phyloP scores from a whole-genome alignment of 768 basidiomycete species.

The Punctularia strigosozonata region DNA sequence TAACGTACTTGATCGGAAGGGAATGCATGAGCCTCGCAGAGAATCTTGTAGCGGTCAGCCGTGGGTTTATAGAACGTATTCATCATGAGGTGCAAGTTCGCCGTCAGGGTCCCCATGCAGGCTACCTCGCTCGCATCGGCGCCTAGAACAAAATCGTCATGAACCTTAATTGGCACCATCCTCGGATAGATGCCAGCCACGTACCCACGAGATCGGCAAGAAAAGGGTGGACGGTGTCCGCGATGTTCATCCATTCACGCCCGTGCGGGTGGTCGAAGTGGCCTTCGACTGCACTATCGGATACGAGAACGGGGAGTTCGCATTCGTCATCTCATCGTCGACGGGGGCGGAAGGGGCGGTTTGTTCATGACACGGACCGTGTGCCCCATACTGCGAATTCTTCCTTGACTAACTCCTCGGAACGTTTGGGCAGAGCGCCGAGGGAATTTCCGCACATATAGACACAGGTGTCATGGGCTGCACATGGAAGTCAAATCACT shows the following conservation, averaged over 20 bases:
- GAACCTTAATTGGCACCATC: too few species aligned
- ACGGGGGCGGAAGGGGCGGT: not conserved
- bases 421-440: constrained; percentile 68
- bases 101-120: constrained; percentile 90
- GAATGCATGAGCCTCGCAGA: constrained; percentile 91
- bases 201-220: constrained; percentile 77
- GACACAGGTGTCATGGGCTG: constrained; percentile 43
- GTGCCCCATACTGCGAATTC: constrained; percentile 81
- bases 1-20: constrained; percentile 84
- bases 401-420: constrained; percentile 61
- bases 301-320: constrained; percentile 5
- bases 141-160: too few species aligned
- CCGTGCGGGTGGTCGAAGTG: constrained; percentile 85
- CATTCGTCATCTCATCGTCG: not conserved
- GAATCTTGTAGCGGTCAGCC: constrained; percentile 74
- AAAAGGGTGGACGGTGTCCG: constrained; percentile 56
- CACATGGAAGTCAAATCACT: constrained; percentile 6
- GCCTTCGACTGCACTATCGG: constrained; percentile 65
- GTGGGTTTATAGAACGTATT: constrained; percentile 90
- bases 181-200: constrained; percentile 10
- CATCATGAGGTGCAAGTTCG: constrained; percentile 94
- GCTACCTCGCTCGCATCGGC: constrained; percentile 85
- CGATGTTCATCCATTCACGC: constrained; percentile 74
- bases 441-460: constrained; percentile 97
- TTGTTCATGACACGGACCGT: constrained; percentile 28